phyloP scores from a whole-genome alignment of 108 stramenopile species.

The Schizochytrium sp. region DNA sequence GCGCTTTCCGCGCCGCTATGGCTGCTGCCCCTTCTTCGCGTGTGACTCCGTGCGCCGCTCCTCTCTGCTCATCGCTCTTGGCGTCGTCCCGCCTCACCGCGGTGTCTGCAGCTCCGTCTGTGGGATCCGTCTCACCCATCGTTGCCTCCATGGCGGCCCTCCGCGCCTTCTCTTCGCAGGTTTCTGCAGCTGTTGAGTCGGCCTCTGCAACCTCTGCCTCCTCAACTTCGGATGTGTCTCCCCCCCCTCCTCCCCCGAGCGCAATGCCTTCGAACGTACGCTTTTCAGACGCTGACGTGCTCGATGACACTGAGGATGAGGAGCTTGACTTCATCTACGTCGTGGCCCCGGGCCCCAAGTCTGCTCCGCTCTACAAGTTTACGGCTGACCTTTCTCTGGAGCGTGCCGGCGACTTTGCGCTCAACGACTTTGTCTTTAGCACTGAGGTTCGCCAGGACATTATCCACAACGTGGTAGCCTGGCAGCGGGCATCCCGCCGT shows the following conservation, averaged over 20 bases:
- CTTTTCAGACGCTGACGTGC: not conserved
- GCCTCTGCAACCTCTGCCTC: no score
- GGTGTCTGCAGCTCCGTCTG: no score
- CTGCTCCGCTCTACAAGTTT: not conserved
- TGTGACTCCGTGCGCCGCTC: no score
- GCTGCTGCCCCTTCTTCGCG: no score
- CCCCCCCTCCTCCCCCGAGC: not conserved
- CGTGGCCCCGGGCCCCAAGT: not conserved
- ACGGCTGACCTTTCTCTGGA: not conserved
- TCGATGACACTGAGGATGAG: conserved; percentile 6
- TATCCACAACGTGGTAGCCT: conserved; percentile 54
- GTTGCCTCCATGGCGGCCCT: no score
- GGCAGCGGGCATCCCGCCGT: conserved; percentile 36
- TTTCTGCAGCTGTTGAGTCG: no score
- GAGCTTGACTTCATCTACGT: not conserved
- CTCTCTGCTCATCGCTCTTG: no score
- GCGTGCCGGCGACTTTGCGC: not conserved
- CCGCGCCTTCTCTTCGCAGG: no score
- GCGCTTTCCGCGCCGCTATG: no score
- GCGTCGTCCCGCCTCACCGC: no score
- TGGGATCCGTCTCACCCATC: no score
- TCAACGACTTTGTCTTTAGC: conserved; percentile 31
- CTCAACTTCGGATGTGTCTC: not conserved
- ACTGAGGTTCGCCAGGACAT: conserved; percentile 25
- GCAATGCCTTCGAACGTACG: conserved; percentile 7